Conservation (phyloP, 1,284 basidiomycete genomes). For the Leccinum angustisporum region DNA sequence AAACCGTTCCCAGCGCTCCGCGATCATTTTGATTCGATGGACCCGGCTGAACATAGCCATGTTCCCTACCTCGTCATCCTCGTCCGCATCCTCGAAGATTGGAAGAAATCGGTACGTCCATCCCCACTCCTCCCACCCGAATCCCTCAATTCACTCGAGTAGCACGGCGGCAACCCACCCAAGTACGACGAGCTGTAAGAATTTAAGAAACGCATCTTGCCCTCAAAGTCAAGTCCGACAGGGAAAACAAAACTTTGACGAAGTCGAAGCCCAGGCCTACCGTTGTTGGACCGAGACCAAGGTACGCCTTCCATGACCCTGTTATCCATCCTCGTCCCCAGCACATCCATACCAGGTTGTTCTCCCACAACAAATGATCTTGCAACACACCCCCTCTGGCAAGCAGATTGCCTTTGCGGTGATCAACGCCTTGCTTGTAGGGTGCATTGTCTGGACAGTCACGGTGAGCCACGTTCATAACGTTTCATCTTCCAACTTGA, state of each 20-base stretch:
- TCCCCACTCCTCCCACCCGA: neutral
- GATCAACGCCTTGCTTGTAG: no score
- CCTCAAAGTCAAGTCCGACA: conserved; percentile 72
- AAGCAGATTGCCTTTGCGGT: no score
- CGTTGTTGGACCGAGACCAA: conserved; percentile 68
- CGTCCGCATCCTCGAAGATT: conserved; percentile 78
- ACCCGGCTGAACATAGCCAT: conserved; percentile 84
- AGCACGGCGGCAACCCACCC: conserved; percentile 71
- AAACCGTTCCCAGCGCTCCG: conserved; percentile 83
- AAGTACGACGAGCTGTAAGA: conserved; percentile 68
- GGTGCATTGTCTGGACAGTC: no score
- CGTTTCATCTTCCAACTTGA: conserved; percentile 12
- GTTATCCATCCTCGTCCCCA: neutral
- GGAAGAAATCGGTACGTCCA: conserved; percentile 65
- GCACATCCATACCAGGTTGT: conserved; percentile 38
- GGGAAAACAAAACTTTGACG: conserved; percentile 88
- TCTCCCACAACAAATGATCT: no score
- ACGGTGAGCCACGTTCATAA: conserved; percentile 22
- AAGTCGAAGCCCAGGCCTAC: conserved; percentile 82
- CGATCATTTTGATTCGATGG: conserved; percentile 72
- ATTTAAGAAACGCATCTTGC: conserved; percentile 69
- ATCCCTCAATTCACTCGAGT: conserved; percentile 2
- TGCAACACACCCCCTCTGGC: no score
- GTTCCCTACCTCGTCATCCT: conserved; percentile 87
- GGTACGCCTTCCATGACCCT: conserved; percentile 34